Percentiles rank a stretch among this genome's conserved stretches.
Conservation (phyloP, 208 protist species). For the Acanthamoeba divionensis region DNA sequence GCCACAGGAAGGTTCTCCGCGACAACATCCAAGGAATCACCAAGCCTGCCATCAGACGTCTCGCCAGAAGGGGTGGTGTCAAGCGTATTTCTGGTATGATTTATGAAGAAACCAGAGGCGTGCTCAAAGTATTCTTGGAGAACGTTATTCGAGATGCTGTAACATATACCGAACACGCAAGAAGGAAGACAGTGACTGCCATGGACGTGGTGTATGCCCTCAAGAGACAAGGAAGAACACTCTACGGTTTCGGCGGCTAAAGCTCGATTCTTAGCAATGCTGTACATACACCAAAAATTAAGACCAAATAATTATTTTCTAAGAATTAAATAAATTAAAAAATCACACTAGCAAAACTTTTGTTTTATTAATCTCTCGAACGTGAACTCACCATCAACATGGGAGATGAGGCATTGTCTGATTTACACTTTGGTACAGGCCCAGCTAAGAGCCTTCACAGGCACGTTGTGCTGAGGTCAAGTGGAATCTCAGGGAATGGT, state of each 20-base stretch:
- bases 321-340: no score
- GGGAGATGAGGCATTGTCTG: no score
- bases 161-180: constrained; percentile 93
- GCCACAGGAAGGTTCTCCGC: constrained; percentile 87
- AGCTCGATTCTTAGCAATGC: no score
- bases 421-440: constrained; percentile 10
- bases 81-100: constrained; percentile 91
- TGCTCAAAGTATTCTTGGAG: constrained; percentile 90
- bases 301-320: no score
- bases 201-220: constrained; percentile 95
- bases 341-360: no score
- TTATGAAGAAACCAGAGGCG: constrained; percentile 89
- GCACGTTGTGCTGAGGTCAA: neutral
- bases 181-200: constrained; percentile 91
- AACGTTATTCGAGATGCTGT: constrained; percentile 91
- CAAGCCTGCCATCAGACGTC: constrained; percentile 89
- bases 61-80: constrained; percentile 90
- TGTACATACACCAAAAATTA: no score
- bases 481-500: neutral
- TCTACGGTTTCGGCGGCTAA: constrained; percentile 93
- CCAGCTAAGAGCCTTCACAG: neutral
- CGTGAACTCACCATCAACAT: no score
- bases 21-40: constrained; percentile 90
- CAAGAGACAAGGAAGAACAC: constrained; percentile 91
- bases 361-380: no score